A percentile compares a stretch with the other conserved stretches of the same genome.
Conservation (phyloP, 371 early-diverging fungal genomes). For the Lichtheimia ramosa region DNA sequence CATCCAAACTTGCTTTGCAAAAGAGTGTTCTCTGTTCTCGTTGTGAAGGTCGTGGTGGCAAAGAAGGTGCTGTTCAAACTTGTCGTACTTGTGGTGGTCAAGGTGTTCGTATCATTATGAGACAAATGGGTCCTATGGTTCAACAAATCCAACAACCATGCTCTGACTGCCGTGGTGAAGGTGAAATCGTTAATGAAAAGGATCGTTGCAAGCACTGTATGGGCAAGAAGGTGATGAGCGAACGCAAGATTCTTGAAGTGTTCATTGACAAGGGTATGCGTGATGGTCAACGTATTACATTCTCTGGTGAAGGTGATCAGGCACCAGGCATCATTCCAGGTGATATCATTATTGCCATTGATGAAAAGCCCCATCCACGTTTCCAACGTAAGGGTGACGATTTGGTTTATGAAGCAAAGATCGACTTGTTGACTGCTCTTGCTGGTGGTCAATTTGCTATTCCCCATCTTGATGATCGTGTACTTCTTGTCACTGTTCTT, state of each 20-base stretch:
- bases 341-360: conserved; percentile 89
- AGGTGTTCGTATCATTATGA: conserved; percentile 82
- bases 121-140: conserved; percentile 97
- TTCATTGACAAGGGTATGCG: conserved; percentile 93
- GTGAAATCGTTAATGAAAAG: conserved; percentile 85
- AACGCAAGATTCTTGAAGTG: conserved; percentile 88
- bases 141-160: conserved; percentile 97
- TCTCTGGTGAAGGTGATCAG: conserved; percentile 92
- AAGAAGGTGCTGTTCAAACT: conserved; percentile 66
- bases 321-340: conserved; percentile 70
- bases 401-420: conserved; percentile 77
- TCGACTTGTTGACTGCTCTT: conserved; percentile 91
- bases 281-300: conserved; percentile 92
- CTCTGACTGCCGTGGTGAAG: conserved; percentile 84
- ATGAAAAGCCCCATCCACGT: conserved; percentile 84
- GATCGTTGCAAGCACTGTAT: conserved; percentile 87
- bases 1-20: conserved; percentile 87
- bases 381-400: conserved; percentile 91
- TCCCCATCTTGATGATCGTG: conserved; percentile 88
- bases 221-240: conserved; percentile 76
- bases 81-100: conserved; percentile 84
- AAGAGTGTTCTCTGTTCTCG: conserved; percentile 81
- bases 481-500: conserved; percentile 79
- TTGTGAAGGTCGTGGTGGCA: conserved; percentile 86
- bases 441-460: conserved; percentile 90